Base-by-base conservation (phyloP, 768 basidiomycete genomes). In the Leccinum olivaceopallidum region DNA sequence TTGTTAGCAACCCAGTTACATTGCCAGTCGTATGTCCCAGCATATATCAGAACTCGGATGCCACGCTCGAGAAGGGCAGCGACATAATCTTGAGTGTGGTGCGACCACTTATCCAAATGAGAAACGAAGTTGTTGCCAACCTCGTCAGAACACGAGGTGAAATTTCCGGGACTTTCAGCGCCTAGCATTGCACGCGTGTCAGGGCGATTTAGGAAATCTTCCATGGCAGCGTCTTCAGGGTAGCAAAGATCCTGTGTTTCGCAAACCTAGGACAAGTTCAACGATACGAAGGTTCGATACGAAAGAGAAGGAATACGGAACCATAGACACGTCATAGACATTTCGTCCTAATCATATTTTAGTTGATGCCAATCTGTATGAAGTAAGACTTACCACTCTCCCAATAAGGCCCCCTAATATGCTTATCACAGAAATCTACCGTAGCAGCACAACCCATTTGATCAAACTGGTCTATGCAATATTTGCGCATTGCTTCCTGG, bases 1-100 rank as follows among this genome's bases (percentile, higher is more conserved):
- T 86, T 83, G 67, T 88, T 88, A 1, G 84, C 86, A 32, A 87
- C 75, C 81, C 81, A 84, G 67, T 88, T 88, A 67, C 83, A 84
- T 26, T 81, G 79, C 75, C 76, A 83, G 66, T 85, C 84, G 62
- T 83, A 79, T 44, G 78, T 78, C 6, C 85, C 85, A 44, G 80
- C 82, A 67, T 83, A 85, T 34, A 83, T 78, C 48, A 87, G 74
- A 30, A 84, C 76, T n/a, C 77, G 71, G 48, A 86, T 68, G 34
- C 78, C 80, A 22, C 83, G 79, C 63, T 85, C 83, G 32, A 88
- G 78, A 20, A 86, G 75, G 22, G 77, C 81, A 16, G 76, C 76
- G 57, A 87, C 76, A 70, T 87, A 83, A 76, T 85, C 74, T 72
- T 87, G 80, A 48, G 88, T 80, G 61, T 83, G 79, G 14, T 78